Percentiles rank a stretch among this genome's conserved stretches.
Conservation (phyloP, 129 eudicot species). For the Flaveria trinervia region DNA sequence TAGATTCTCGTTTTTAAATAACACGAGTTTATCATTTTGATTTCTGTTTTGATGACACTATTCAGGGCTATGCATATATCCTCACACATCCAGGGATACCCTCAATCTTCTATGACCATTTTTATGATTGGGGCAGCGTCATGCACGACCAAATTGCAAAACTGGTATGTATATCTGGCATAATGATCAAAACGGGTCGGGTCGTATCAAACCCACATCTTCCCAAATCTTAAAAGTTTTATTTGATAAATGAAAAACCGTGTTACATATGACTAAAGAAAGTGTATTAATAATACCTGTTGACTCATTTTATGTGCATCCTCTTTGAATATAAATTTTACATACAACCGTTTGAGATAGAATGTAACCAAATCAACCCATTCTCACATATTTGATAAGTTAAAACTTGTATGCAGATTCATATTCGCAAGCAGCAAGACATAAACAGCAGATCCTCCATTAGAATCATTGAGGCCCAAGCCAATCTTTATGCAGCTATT, state of each 20-base stretch:
- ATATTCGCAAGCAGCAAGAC: slow-evolving; percentile 60
- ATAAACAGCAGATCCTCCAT: slow-evolving; percentile 74
- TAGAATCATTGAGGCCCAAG: slow-evolving; percentile 68
- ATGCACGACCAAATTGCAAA: slow-evolving; percentile 73
- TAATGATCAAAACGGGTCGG: background rate
- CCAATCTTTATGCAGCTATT: slow-evolving; percentile 78
- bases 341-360: background rate
- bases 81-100: slow-evolving; percentile 95
- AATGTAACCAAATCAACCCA: background rate
- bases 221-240: background rate
- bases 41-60: slow-evolving; percentile 8
- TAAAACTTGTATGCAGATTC: slow-evolving; percentile 48
- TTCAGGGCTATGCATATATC: slow-evolving; percentile 91
- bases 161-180: slow-evolving; percentile 49
- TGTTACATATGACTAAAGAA: background rate
- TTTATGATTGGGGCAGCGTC: slow-evolving; percentile 75
- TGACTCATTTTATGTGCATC: background rate
- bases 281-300: background rate
- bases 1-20: too few species aligned
- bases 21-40: background rate
- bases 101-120: slow-evolving; percentile 84
- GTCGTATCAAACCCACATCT: background rate
- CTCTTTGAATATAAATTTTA: background rate
- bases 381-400: slow-evolving; percentile 1
- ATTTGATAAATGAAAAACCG: background rate